These are phyloP conservation scores for Pyropia yezoensis DNA, from an alignment of 23 red algal genomes.

Conservation along the genomic window DNA sequence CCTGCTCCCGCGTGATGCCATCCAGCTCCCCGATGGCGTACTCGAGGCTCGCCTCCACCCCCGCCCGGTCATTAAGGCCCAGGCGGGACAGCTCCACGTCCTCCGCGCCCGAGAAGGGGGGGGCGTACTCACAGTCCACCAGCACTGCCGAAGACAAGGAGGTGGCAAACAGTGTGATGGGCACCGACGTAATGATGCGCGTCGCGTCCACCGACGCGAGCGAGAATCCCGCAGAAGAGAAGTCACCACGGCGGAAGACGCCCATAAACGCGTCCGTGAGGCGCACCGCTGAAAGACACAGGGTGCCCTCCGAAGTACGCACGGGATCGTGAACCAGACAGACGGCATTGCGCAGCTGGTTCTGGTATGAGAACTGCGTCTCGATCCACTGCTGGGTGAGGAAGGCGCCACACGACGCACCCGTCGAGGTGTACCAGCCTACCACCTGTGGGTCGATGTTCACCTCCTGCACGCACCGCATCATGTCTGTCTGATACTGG, in stretches of 20 bases:
- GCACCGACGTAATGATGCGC: conserved; percentile 81
- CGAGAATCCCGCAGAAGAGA: conserved; percentile 52
- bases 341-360: conserved; percentile 73
- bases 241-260: conserved; percentile 39
- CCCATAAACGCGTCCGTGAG: conserved; percentile 84
- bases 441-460: conserved; percentile 91
- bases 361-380: conserved; percentile 93
- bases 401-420: conserved; percentile 82
- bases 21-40: conserved; percentile 81
- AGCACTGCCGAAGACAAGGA: conserved; percentile 67
- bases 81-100: conserved; percentile 63
- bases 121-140: conserved; percentile 47
- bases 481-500: conserved; percentile 87
- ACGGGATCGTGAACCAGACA: conserved; percentile 93
- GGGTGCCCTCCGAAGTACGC: conserved; percentile 51
- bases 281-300: conserved; percentile 72
- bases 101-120: conserved; percentile 47
- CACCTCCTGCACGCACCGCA: conserved; percentile 90
- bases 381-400: conserved; percentile 89
- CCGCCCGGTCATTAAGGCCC: conserved; percentile 51
- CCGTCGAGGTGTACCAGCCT: conserved; percentile 85
- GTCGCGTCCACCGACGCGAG: conserved; percentile 9
- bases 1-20: conserved; percentile 77
- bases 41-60: conserved; percentile 73
- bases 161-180: conserved; percentile 55